Conservation (phyloP, 495 filamentous ascomycete genomes). For the Lasiosphaeria ovina region DNA sequence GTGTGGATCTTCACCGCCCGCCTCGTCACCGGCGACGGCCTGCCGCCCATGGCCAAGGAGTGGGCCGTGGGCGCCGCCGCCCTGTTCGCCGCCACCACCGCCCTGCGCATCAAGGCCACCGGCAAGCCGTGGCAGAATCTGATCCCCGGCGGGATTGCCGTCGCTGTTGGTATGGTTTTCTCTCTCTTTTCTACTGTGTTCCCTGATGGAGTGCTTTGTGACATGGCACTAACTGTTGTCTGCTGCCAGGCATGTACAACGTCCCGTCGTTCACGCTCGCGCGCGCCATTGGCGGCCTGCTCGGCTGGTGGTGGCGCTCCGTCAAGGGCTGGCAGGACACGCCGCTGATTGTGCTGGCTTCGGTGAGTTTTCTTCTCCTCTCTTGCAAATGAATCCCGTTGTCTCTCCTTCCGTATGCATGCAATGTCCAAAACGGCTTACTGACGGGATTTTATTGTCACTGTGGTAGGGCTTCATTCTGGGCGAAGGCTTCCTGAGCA, state of each 20-base stretch:
- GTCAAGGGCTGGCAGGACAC: conserved; percentile 54
- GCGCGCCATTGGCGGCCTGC: conserved; percentile 76
- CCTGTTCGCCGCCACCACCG: conserved; percentile 68
- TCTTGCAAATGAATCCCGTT: background rate
- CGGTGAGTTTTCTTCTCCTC: conserved; percentile 35
- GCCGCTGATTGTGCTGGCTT: conserved; percentile 56
- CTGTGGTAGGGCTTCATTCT: conserved; percentile 70
- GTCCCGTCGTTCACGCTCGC: conserved; percentile 93
- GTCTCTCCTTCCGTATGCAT: conserved; percentile 9
- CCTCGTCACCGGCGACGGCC: conserved; percentile 87
- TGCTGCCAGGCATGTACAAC: conserved; percentile 81
- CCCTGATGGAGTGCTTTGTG: background rate
- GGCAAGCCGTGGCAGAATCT: conserved; percentile 54
- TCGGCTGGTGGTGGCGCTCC: conserved; percentile 77
- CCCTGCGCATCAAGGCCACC: conserved; percentile 54
- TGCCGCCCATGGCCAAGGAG: conserved; percentile 77
- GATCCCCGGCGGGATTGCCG: conserved; percentile 91
- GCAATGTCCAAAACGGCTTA: background rate
- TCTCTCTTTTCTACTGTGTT: background rate
- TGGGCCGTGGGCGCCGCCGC: conserved; percentile 69
- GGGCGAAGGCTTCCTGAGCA: conserved; percentile 91
- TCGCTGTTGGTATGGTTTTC: conserved; percentile 67
- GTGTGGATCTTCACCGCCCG: conserved; percentile 97
- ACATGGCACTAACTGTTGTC: background rate
- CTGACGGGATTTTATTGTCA: background rate